These are phyloP conservation scores for Cystobasidium slooffiae DNA, from an alignment of 1,284 basidiomycete species.

Conservation along the genomic window DNA sequence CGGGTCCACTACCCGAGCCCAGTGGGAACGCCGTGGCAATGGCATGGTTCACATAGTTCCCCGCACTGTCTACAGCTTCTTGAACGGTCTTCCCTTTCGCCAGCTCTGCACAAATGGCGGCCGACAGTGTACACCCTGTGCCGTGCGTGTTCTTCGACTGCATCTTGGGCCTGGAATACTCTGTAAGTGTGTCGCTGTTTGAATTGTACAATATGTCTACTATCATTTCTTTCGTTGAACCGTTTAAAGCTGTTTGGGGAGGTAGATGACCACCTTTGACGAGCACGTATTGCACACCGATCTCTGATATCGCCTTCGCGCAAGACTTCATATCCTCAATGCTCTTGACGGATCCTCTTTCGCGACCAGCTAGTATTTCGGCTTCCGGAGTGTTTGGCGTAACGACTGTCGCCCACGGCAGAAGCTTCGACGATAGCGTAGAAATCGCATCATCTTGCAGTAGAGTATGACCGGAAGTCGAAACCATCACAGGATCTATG, in stretches of 20 bases:
- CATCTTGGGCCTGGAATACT: neutral
- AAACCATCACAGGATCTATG: constrained; percentile 90
- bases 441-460: constrained; percentile 71
- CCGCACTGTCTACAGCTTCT: constrained; percentile 67
- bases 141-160: constrained; percentile 81
- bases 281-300: constrained; percentile 69
- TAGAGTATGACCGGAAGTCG: constrained; percentile 84
- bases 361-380: constrained; percentile 65
- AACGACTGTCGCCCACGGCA: constrained; percentile 74
- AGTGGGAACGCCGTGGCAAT: constrained; percentile 73
- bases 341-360: constrained; percentile 58
- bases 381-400: constrained; percentile 90
- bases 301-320: constrained; percentile 63
- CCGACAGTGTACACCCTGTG: constrained; percentile 88
- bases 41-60: constrained; percentile 73
- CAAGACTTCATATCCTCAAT: constrained; percentile 70
- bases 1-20: constrained; percentile 79
- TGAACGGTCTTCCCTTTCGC: constrained; percentile 64
- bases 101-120: constrained; percentile 75
- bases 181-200: constrained; percentile 43
- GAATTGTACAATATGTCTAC: constrained; percentile 73
- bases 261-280: constrained; percentile 86
- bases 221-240: constrained; percentile 58
- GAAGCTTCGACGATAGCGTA: constrained; percentile 66
- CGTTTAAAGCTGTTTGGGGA: constrained; percentile 52